Evolutionary conservation across 2,329 filamentous ascomycete species (phyloP).

Genomic region (Cordyceps cateniannulata): DNA sequence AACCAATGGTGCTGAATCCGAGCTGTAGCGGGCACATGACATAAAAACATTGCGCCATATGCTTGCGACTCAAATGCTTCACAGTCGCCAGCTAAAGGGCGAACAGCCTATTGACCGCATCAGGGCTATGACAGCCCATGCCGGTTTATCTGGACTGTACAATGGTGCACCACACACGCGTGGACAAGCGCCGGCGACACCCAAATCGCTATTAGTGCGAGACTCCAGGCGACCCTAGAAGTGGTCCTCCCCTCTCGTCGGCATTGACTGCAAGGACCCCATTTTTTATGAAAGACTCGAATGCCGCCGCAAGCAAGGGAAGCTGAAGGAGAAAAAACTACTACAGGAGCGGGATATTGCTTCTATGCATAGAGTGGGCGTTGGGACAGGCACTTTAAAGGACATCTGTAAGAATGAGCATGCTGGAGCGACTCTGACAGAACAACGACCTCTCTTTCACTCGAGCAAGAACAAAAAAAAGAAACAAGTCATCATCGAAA

Average conservation of each 20-base stretch:
- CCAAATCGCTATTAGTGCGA: too few relatives aligned
- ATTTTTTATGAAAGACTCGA: too few relatives aligned
- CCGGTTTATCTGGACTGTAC: too few relatives aligned
- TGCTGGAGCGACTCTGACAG: background rate
- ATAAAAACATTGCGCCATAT: constrained; percentile 8
- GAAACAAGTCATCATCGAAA: constrained; percentile 2
- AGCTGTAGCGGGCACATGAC: constrained; percentile 34
- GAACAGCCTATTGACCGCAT: too few relatives aligned
- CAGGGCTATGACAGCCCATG: too few relatives aligned
- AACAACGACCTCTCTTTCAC: background rate
- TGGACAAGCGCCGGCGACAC: background rate
- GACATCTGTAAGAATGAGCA: background rate
- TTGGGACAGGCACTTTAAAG: constrained; percentile 4
- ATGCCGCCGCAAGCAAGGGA: background rate
- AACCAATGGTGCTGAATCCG: constrained; percentile 50
- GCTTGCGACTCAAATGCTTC: background rate
- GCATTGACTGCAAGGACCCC: too few relatives aligned
- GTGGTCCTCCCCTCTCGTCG: too few relatives aligned
- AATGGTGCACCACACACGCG: too few relatives aligned
- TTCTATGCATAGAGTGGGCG: constrained; percentile 12
- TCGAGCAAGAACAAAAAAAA: background rate
- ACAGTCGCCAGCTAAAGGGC: background rate
- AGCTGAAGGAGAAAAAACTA: background rate
- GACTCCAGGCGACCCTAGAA: too few relatives aligned
- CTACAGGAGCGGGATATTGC: constrained; percentile 3